phyloP scores from a whole-genome alignment of 805 yeast genomes.

The Ogataea kodamae region DNA sequence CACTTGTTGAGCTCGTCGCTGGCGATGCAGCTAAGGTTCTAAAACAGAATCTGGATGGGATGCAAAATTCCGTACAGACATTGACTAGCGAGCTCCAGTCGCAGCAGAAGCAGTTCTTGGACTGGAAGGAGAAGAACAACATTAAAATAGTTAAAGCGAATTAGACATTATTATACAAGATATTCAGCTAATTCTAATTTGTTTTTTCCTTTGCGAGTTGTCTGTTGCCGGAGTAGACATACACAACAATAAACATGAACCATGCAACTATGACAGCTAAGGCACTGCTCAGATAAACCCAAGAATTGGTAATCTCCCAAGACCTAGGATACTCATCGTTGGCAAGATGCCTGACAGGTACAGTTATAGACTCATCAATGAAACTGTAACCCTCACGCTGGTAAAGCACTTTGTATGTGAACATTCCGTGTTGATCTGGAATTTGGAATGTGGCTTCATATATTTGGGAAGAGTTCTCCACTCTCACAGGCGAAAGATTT shows the following conservation, averaged over 20 bases:
- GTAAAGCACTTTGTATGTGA: constrained; percentile 78
- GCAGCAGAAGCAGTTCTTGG: constrained; percentile 41
- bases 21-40: constrained; percentile 69
- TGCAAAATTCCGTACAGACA: constrained; percentile 37
- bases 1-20: constrained; percentile 77
- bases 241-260: constrained; percentile 71
- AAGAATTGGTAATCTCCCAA: constrained; percentile 88
- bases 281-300: constrained; percentile 82
- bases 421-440: constrained; percentile 98
- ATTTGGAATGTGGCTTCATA: constrained; percentile 58
- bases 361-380: constrained; percentile 60
- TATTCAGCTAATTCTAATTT: constrained; percentile 9
- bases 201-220: constrained; percentile 23
- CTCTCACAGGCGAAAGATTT: constrained; percentile 45
- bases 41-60: constrained; percentile 51
- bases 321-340: constrained; percentile 92
- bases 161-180: constrained; percentile 5
- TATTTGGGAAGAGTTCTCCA: constrained; percentile 41
- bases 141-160: constrained; percentile 42
- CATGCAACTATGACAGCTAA: constrained; percentile 68
- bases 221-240: constrained; percentile 38
- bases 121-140: constrained; percentile 49
- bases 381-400: constrained; percentile 72
- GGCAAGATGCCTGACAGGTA: constrained; percentile 89
- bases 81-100: constrained; percentile 38